Evolutionary conservation across 2,329 filamentous ascomycete genomes (phyloP).

Genomic region (Colletotrichum graminicola): DNA sequence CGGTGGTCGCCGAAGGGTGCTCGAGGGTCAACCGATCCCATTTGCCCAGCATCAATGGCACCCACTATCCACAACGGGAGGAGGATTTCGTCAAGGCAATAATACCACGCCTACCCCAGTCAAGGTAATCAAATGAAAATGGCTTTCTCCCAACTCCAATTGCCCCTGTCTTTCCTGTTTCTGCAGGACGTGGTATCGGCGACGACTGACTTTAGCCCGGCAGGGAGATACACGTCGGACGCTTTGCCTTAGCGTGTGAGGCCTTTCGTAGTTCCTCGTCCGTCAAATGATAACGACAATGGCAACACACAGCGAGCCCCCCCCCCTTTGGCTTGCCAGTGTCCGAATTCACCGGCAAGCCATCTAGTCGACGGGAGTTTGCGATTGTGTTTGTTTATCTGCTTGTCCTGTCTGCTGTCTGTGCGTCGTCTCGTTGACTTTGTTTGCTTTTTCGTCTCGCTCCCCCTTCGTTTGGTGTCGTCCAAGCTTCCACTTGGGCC

Average conservation of each 20-base stretch:
- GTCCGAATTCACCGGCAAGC: neutral
- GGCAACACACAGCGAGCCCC: neutral
- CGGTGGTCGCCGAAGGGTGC: neutral
- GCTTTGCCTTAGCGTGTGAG: constrained; percentile 5
- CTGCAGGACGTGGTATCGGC: constrained; percentile 2
- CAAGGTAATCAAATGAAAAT: constrained; percentile 1
- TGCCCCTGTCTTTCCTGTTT: constrained; percentile 9
- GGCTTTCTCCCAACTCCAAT: constrained; percentile 16
- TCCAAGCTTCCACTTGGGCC: constrained; percentile 25
- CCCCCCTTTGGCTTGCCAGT: neutral
- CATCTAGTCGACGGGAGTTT: constrained; percentile 28
- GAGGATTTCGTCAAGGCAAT: constrained; percentile 23
- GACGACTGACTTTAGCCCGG: constrained; percentile 18
- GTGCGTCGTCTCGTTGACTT: neutral
- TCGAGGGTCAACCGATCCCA: constrained; percentile 5
- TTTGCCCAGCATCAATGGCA: neutral
- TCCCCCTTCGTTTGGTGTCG: neutral
- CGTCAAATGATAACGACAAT: neutral
- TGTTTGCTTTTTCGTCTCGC: neutral
- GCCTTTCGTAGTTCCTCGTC: constrained; percentile 2
- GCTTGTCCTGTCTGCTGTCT: constrained; percentile 14
- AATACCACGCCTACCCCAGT: constrained; percentile 11
- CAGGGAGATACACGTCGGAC: constrained; percentile 36
- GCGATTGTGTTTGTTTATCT: constrained; percentile 2
- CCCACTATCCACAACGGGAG: neutral